Conservation (phyloP, 2,329 filamentous ascomycete genomes). For the Aspergillus costaricaensis region DNA sequence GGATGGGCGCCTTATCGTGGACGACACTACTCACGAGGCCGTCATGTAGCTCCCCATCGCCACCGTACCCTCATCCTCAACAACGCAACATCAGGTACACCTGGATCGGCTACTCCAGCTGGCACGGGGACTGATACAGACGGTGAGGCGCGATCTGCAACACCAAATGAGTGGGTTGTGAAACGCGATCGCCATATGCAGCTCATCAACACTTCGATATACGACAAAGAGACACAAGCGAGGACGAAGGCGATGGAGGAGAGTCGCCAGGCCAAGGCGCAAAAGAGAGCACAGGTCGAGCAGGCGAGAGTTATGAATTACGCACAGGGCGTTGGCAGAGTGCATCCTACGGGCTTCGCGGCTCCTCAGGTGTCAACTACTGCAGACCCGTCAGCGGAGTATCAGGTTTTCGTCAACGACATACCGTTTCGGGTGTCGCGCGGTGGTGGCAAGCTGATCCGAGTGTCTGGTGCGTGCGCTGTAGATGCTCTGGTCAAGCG, state of each 20-base stretch:
- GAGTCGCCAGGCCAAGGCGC: slow-evolving; percentile 51
- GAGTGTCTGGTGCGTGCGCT: slow-evolving; percentile 64
- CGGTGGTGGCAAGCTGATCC: slow-evolving; percentile 80
- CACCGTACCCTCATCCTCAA: slow-evolving; percentile 69
- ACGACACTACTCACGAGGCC: slow-evolving; percentile 42
- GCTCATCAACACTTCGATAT: slow-evolving; percentile 77
- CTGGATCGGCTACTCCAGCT: slow-evolving; percentile 27
- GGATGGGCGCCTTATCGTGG: slow-evolving; percentile 49
- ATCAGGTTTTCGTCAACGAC: slow-evolving; percentile 70
- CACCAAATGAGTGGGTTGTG: slow-evolving; percentile 63
- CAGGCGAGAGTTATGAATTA: slow-evolving; percentile 44
- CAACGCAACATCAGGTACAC: slow-evolving; percentile 32
- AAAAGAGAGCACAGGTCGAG: slow-evolving; percentile 62
- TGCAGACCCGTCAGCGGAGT: slow-evolving; percentile 43
- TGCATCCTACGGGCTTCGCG: slow-evolving; percentile 19
- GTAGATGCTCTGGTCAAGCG: slow-evolving; percentile 16
- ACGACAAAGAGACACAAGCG: slow-evolving; percentile 70
- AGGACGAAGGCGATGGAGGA: slow-evolving; percentile 72
- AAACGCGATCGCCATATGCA: slow-evolving; percentile 77
- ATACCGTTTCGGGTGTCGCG: slow-evolving; percentile 72
- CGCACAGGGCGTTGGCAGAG: slow-evolving; percentile 35
- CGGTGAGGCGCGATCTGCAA: slow-evolving; percentile 29
- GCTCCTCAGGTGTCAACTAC: slow-evolving; percentile 28
- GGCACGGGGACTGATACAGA: slow-evolving; percentile 31
- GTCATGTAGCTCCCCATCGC: slow-evolving; percentile 47